Base-by-base conservation (phyloP, 208 protist species). In the Crithidia expoeki region DNA sequence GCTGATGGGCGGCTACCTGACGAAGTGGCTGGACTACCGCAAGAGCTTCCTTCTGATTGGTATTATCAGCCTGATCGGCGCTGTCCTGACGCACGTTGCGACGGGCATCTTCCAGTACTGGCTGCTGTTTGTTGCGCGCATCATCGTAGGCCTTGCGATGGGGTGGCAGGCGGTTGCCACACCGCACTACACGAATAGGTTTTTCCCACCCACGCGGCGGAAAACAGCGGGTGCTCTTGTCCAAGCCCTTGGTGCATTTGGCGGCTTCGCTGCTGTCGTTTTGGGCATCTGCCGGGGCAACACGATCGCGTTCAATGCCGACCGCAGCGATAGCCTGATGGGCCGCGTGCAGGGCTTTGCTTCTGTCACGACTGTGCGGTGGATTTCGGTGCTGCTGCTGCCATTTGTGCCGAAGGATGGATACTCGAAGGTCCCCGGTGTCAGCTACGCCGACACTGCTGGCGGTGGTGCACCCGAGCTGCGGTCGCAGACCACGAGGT, bases 141-240 rank as follows among this genome's bases (percentile, higher is more conserved):
- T n/a, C n/a, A n/a, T n/a, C n/a, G n/a, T n/a, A n/a, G n/a, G n/a
- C n/a, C n/a, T n/a, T n/a, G n/a, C n/a, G n/a, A n/a, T n/a, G n/a
- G n/a, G n/a, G n/a, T n/a, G n/a, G n/a, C n/a, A n/a, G n/a, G n/a
- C n/a, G n/a, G n/a, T n/a, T n/a, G n/a, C n/a, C n/a, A n/a, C n/a
- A n/a, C n/a, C n/a, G n/a, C n/a, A n/a, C n/a, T n/a, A n/a, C 30
- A 79, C 81, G 23, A 52, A 77, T 32, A 63, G 71, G 50, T 70
- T 72, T n/a, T 65, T 56, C 36, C 71, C 55, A 25, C 19, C 36
- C 19, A 36, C 60, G 19, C 52, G 77, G 52, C 58, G 42, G 30
- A 62, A 76, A 42, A 53, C 59, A 32, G 46, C 79, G 42, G 77
- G 81, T 40, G 61, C 81, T 33, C 64, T 83, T 7, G 83, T 86